These are phyloP conservation scores for Pichia scutulata DNA, from an alignment of 805 yeast species.

Conservation along the genomic window DNA sequence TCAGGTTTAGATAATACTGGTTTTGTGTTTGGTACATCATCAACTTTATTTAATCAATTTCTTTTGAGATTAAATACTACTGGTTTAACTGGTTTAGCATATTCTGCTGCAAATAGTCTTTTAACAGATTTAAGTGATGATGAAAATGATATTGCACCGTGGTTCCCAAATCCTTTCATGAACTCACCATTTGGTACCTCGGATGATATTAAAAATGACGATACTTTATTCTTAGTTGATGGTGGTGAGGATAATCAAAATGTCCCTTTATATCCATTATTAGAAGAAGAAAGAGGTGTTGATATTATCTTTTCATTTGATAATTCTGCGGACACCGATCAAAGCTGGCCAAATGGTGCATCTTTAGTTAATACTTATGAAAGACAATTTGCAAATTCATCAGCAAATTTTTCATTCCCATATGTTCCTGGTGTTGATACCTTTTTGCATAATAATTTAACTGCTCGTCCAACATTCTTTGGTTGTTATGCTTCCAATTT, in stretches of 20 bases:
- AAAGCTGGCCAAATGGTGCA: constrained; percentile 61
- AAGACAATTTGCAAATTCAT: constrained; percentile 48
- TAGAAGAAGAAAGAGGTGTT: constrained; percentile 51
- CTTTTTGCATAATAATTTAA: constrained; percentile 51
- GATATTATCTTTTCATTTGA: constrained; percentile 63
- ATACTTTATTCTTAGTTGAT: constrained; percentile 53
- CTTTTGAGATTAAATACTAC: constrained; percentile 51
- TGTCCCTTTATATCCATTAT: constrained; percentile 57
- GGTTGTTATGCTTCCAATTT: constrained; percentile 69
- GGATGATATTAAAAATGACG: constrained; percentile 32
- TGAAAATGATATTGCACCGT: constrained; percentile 63
- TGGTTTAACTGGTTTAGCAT: constrained; percentile 39
- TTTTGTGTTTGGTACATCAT: constrained; percentile 74
- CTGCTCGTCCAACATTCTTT: constrained; percentile 68
- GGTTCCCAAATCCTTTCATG: constrained; percentile 64
- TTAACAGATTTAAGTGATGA: constrained; percentile 35
- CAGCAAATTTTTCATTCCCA: constrained; percentile 62
- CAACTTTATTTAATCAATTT: constrained; percentile 68
- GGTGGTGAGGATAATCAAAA: constrained; percentile 78
- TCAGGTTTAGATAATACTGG: constrained; percentile 78
- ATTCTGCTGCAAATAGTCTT: constrained; percentile 37
- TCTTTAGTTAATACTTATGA: constrained; percentile 48
- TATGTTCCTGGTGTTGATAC: constrained; percentile 67
- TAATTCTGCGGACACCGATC: constrained; percentile 56
- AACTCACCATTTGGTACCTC: constrained; percentile 33